Base-by-base conservation (phyloP, 768 basidiomycete genomes). In the Tricholoma sp. region DNA sequence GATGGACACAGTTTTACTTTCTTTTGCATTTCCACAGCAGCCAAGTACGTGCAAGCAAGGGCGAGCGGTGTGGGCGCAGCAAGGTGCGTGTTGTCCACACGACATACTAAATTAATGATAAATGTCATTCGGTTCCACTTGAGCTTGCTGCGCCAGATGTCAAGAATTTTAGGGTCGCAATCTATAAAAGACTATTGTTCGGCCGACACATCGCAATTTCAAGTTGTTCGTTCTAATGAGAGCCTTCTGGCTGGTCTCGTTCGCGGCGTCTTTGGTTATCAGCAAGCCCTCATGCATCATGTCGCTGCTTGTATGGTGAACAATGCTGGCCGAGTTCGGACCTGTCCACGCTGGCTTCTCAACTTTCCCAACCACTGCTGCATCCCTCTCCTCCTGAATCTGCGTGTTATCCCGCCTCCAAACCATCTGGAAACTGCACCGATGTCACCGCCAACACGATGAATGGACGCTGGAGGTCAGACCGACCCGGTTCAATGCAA, bases 281-380 rank as follows among this genome's bases (percentile, higher is more conserved):
- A 49, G 19, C 16, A 54, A 46, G 9, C 45, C 54, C 3, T 47
- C 55, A 4, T 78, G 76, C 54, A 1, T 47, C 55, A 4, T 78
- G 76, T 57, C 70, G 71, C 21, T 79, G 78, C 61, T 67, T 78
- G 5, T 76, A 69, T 27, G 70, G 72, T 3, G 63, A 78, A 27
- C 7, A 66, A 0, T 81, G 79, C 62, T 80, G 79, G 77, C 79
- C 80, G 2, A 67, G 63, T n/a, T 41, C 65, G 1, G 65, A 68
- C 1, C 78, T 79, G 58, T 39, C 66, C 8, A 39, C 57, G 5
- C 68, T 81, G 9, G 59, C 70, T 7, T 61, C 65, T 3, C 65
- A 73, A 51, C 51, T 82, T 24, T 79, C 80, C 1, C 77, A 76
- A 34, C 77, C 77, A 0, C 70, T 81, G 29, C 50, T 82, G 6